phyloP scores from a whole-genome alignment of 768 basidiomycete genomes.

The Podaxis mareebaensis region DNA sequence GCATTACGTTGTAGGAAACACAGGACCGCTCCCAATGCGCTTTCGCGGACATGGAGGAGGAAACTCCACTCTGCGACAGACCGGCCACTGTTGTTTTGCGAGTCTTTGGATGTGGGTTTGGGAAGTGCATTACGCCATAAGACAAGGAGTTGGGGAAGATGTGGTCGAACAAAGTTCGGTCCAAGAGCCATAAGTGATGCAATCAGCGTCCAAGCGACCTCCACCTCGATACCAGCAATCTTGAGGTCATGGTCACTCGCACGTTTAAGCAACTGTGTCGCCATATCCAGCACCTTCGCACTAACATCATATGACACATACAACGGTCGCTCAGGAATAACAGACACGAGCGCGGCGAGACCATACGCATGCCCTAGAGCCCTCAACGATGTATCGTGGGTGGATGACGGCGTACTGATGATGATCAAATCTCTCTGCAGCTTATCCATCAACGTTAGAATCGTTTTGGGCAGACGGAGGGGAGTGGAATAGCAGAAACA shows the following conservation, averaged over 20 bases:
- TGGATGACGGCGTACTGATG: slow-evolving; percentile 69
- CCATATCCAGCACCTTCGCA: slow-evolving; percentile 88
- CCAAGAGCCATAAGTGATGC: slow-evolving; percentile 90
- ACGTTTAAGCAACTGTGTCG: slow-evolving; percentile 85
- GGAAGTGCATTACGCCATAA: slow-evolving; percentile 97
- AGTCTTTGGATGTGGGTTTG: slow-evolving; percentile 90
- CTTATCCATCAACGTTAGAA: slow-evolving; percentile 76
- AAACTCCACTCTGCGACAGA: slow-evolving; percentile 86
- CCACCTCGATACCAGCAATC: slow-evolving; percentile 80
- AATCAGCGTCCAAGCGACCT: slow-evolving; percentile 93
- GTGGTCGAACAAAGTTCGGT: slow-evolving; percentile 89
- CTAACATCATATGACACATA: slow-evolving; percentile 95
- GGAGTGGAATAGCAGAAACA: slow-evolving; percentile 93
- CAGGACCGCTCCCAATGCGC: slow-evolving; percentile 84
- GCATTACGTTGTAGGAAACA: slow-evolving; percentile 85
- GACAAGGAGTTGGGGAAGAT: slow-evolving; percentile 91
- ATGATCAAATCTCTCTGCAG: slow-evolving; percentile 81
- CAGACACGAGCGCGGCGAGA: slow-evolving; percentile 81
- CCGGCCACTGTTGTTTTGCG: slow-evolving; percentile 55
- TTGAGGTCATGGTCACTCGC: slow-evolving; percentile 90
- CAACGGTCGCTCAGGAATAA: slow-evolving; percentile 84
- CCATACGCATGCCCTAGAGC: slow-evolving; percentile 89
- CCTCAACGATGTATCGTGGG: slow-evolving; percentile 68
- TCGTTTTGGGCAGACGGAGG: slow-evolving; percentile 75
- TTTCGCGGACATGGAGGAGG: slow-evolving; percentile 87